Evolutionary conservation across 495 filamentous ascomycete genomes (phyloP), one percentile per base, ranked within the genome.

Genomic region (Aspergillus egyptiacus): DNA sequence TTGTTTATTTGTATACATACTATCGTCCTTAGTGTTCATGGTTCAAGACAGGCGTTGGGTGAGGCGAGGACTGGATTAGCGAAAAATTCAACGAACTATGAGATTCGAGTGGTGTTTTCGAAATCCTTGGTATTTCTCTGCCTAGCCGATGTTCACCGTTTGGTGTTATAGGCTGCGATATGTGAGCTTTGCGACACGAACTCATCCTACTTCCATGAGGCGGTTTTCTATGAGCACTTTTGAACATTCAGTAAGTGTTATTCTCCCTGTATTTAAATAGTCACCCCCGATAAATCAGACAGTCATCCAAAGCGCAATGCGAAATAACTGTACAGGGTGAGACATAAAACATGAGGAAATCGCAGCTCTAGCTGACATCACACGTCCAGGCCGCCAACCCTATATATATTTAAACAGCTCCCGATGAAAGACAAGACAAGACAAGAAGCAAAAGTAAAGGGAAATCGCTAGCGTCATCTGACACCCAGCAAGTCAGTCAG

Each of bases 371-470:
- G 24, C 23, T 31, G 23, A 31, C 5, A 18, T 19, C 28, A 30
- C 39, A 5, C 14, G 13, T 17, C 9, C 14, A 42, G 24, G 9
- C 13, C 15, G 8, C 24, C 39, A 31, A 18, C 22, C 38, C 9
- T 42, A 30, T 42, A 42, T 42, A 42, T 42, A 42, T 4, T 31
- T 11, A 38, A 38, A 38, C 35, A 23, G 9, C 20, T 17, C 35
- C 23, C 19, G 23, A 19, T 18, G 9, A 13, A 31, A 18, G n/a
- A 13, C 18, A 23, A 24, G 2, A n/a, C n/a, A n/a, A n/a, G n/a
- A n/a, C n/a, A n/a, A 13, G 31, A 22, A 44, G 19, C 23, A n/a
- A n/a, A 14, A 24, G 8, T 39, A 24, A 39, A n/a, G 7, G 13
- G 9, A n/a, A 20, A 15, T 27, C 4, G n/a, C 28, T 31, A 10